Evolutionary conservation across 2,329 filamentous ascomycete genomes (phyloP).

Genomic region (Immersiporthe knoxdaviesiana): DNA sequence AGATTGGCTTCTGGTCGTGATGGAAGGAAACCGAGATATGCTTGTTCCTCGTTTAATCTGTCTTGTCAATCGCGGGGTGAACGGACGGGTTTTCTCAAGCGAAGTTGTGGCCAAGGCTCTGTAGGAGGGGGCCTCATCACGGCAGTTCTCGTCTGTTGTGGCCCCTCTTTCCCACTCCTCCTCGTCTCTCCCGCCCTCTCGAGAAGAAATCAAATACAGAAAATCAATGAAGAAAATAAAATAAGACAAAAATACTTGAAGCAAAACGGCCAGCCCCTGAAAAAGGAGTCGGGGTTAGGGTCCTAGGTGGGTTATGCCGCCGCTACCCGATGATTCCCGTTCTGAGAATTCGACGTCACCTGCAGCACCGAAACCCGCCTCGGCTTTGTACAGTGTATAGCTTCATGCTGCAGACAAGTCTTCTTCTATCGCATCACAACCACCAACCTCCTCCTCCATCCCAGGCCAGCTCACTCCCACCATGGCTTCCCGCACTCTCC

Average conservation of each 20-base stretch:
- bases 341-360: background rate
- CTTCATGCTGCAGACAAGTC: background rate
- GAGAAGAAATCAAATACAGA: too few relatives aligned
- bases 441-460: background rate
- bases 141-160: background rate
- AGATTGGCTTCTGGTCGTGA: background rate
- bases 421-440: background rate
- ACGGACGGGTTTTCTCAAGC: background rate
- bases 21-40: background rate
- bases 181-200: too few relatives aligned
- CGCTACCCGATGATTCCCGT: background rate
- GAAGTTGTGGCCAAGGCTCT: background rate
- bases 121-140: background rate
- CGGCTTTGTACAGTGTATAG: background rate
- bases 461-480: background rate
- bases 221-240: background rate
- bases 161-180: background rate
- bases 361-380: background rate
- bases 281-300: background rate
- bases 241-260: background rate
- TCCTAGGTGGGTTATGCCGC: background rate
- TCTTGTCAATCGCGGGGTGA: background rate
- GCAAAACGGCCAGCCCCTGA: constrained; percentile 1
- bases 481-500: constrained; percentile 22
- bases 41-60: background rate